Base-by-base conservation (phyloP, 2,329 filamentous ascomycete genomes). In the Xylaria sp. region DNA sequence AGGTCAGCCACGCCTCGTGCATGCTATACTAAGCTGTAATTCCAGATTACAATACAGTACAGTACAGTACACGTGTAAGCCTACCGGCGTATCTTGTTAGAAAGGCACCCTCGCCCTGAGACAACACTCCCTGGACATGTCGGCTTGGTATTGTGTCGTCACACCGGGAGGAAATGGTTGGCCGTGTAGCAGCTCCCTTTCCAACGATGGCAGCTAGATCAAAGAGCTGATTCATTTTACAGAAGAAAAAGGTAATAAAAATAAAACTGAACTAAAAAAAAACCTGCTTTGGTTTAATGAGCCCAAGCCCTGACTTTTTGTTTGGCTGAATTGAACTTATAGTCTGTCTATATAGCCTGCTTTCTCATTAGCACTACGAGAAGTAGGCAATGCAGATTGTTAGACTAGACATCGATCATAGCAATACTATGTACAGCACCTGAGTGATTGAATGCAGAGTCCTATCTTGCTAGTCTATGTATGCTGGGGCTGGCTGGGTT, bases 61-160 rank as follows among this genome's bases (percentile, higher is more conserved):
- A 28, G 25, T 28, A 28, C 33, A 31, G 56, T 58, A 58, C 66
- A 68, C 66, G 57, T 66, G 68, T 71, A 64, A 71, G 68, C 66
- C 54, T 58, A 52, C 62, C 54, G 54, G 48, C 62, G 43, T 57
- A 71, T 63, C 54, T 61, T 36, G 62, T 60, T 66, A 69, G 68
- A 66, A 61, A 52, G 58, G 36, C 39, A 15, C 43, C 66, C 48
- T n/a, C 46, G 52, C 57, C 59, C 58, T 60, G 58, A 71, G 62
- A 71, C 69, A 64, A 39, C 33, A 49, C 66, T 63, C 57, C 58
- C 51, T 69, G 20, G 59, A 60, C 59, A 64, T 66, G 62, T 65
- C 62, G 66, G 56, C 57, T 51, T 61, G 57, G 36, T 57, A 52
- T 62, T 57, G 58, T 55, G 48, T 18, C 15, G 49, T 61, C n/a